Evolutionary conservation across 768 basidiomycete species (phyloP).

Genomic region (Suillus subaureus): DNA sequence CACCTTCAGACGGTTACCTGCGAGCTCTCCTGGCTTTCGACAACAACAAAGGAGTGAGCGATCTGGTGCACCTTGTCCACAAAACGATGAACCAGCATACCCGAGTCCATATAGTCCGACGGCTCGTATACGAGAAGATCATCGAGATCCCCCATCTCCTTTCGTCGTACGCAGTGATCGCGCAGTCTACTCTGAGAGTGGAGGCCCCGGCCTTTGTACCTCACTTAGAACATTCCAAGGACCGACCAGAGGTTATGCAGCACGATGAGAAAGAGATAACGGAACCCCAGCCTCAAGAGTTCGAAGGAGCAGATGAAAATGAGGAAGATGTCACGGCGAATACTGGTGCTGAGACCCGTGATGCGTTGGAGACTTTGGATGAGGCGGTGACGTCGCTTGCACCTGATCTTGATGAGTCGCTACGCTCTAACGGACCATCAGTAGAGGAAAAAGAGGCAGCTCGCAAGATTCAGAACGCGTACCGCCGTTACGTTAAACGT

Average conservation of each 20-base stretch:
- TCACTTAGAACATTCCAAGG: neutral
- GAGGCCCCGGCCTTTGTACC: slow-evolving; percentile 21
- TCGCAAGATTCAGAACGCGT: slow-evolving; percentile 21
- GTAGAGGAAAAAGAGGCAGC: slow-evolving; percentile 30
- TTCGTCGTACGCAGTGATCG: slow-evolving; percentile 15
- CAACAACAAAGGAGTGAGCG: slow-evolving; percentile 15
- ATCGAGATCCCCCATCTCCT: slow-evolving; percentile 35
- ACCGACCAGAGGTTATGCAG: neutral
- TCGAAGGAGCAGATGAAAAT: slow-evolving; percentile 11
- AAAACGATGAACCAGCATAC: slow-evolving; percentile 2
- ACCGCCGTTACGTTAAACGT: slow-evolving; percentile 15
- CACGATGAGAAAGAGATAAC: neutral
- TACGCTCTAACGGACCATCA: slow-evolving; percentile 23
- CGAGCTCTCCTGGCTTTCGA: slow-evolving; percentile 20
- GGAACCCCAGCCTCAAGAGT: neutral
- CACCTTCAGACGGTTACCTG: slow-evolving; percentile 13
- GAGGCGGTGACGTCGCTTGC: slow-evolving; percentile 13
- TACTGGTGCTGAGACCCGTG: neutral
- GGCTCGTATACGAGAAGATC: slow-evolving; percentile 31
- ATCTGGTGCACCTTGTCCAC: slow-evolving; percentile 30
- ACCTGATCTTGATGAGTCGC: slow-evolving; percentile 17
- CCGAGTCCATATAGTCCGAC: slow-evolving; percentile 19
- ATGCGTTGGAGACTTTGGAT: neutral
- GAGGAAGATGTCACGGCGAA: slow-evolving; percentile 14
- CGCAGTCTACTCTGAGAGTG: slow-evolving; percentile 17